A percentile compares a stretch with the other conserved stretches of the same genome.
These are phyloP conservation scores for Rhizophagus sp. DNA, from an alignment of 192 early-diverging fungal genomes.

Conservation along the genomic window DNA sequence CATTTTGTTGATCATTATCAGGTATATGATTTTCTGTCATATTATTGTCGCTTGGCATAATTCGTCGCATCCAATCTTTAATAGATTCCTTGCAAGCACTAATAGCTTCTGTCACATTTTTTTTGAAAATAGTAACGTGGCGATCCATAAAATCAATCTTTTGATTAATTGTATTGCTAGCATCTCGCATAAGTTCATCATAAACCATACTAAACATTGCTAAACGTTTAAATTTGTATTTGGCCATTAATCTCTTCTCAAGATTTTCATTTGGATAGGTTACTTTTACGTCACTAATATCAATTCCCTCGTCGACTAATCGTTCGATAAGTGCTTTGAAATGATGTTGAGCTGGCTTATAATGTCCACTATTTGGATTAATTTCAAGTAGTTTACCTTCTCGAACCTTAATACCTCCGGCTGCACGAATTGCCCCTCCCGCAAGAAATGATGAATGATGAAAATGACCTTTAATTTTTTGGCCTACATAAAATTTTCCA, in stretches of 20 bases:
- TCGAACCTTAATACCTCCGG: conserved; percentile 41
- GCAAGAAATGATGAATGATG: conserved; percentile 48
- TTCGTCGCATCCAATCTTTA: background rate
- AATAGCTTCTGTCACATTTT: background rate
- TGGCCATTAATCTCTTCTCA: background rate
- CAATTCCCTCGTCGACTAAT: conserved; percentile 32
- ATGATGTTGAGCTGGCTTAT: conserved; percentile 41
- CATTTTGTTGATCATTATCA: background rate
- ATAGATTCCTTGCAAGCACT: background rate
- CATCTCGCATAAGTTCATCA: background rate
- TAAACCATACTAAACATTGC: background rate
- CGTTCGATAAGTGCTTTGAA: conserved; percentile 35
- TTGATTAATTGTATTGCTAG: background rate
- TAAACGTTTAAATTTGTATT: conserved; percentile 9
- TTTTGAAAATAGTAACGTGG: background rate
- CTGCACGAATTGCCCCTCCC: conserved; percentile 41
- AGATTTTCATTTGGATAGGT: background rate
- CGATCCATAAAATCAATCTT: background rate
- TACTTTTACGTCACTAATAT: conserved; percentile 27
- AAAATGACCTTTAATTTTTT: conserved; percentile 45
- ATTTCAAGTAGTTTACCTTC: conserved; percentile 41
- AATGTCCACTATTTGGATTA: conserved; percentile 48
- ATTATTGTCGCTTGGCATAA: background rate
- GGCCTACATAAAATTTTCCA: conserved; percentile 38
- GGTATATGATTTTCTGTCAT: background rate